phyloP scores from a whole-genome alignment of 2,329 filamentous ascomycete genomes.

The Botrytis porri region DNA sequence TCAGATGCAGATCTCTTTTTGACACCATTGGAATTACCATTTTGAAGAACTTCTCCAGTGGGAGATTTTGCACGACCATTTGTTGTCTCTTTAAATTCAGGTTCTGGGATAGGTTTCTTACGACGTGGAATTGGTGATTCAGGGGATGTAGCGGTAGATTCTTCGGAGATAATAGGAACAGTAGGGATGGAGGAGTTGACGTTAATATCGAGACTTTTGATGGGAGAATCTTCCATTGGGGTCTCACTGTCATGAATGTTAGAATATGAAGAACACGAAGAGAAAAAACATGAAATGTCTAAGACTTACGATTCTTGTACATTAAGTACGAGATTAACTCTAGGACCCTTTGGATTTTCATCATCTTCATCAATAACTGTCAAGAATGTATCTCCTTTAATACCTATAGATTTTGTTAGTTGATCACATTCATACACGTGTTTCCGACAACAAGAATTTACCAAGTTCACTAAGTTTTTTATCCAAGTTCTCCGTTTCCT shows the following conservation, averaged over 20 bases:
- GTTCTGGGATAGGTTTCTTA: constrained; percentile 24
- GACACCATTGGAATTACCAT: constrained; percentile 20
- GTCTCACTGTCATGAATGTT: constrained; percentile 12
- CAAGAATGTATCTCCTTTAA: constrained; percentile 71
- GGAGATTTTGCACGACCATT: constrained; percentile 23
- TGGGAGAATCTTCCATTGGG: constrained; percentile 49
- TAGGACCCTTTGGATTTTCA: constrained; percentile 67
- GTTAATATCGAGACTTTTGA: constrained; percentile 43
- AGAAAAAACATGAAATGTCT: neutral
- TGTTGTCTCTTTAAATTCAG: neutral
- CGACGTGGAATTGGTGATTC: constrained; percentile 33
- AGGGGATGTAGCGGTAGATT: constrained; percentile 20
- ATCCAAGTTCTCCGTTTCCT: constrained; percentile 79
- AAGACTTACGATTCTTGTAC: constrained; percentile 59
- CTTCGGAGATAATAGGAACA: constrained; percentile 27
- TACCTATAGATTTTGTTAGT: constrained; percentile 45
- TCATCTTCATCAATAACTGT: constrained; percentile 83
- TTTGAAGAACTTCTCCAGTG: neutral
- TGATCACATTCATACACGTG: no score
- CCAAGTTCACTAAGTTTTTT: constrained; percentile 78
- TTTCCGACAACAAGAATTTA: constrained; percentile 37
- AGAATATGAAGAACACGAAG: neutral
- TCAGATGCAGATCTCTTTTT: constrained; percentile 38
- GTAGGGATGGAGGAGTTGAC: constrained; percentile 26
- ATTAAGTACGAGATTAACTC: constrained; percentile 76